These are phyloP conservation scores for Linum tenue DNA, from an alignment of 345 rosid genomes.

Conservation along the genomic window DNA sequence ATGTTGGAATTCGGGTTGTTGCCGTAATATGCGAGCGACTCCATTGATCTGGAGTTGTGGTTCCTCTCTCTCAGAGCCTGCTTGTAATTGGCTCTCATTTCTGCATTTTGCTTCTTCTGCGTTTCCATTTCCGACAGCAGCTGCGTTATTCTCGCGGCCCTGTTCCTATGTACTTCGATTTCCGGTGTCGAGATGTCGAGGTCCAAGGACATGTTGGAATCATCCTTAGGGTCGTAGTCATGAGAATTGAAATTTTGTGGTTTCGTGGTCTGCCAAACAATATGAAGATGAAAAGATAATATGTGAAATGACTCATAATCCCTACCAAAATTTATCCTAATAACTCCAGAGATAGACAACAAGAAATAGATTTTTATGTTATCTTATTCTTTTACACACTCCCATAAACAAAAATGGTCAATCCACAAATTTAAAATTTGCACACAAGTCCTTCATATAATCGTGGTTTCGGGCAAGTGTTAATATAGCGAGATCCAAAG, in stretches of 20 bases:
- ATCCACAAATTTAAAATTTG: too few species aligned
- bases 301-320: too few species aligned
- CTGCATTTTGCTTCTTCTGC: constrained; percentile 35
- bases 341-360: too few species aligned
- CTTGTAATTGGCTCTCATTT: constrained; percentile 27
- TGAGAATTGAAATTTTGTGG: constrained; percentile 24
- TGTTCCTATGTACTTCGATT: constrained; percentile 36
- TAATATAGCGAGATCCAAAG: too few species aligned
- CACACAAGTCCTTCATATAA: too few species aligned
- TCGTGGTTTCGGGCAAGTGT: too few species aligned
- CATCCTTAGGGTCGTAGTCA: constrained; percentile 32
- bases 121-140: constrained; percentile 36
- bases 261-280: constrained; percentile 20
- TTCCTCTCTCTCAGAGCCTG: constrained; percentile 28
- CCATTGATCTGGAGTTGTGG: neutral
- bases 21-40: constrained; percentile 9
- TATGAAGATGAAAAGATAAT: too few species aligned
- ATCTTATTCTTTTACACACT: too few species aligned
- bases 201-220: constrained; percentile 30
- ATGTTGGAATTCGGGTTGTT: neutral
- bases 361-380: too few species aligned
- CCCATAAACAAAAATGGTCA: too few species aligned
- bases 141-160: constrained; percentile 29
- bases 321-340: too few species aligned
- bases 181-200: constrained; percentile 33